A percentile compares a stretch with the other conserved stretches of the same genome.
Evolutionary conservation across 2,329 filamentous ascomycete species (phyloP).

Genomic region (Thielaviopsis cerberus): DNA sequence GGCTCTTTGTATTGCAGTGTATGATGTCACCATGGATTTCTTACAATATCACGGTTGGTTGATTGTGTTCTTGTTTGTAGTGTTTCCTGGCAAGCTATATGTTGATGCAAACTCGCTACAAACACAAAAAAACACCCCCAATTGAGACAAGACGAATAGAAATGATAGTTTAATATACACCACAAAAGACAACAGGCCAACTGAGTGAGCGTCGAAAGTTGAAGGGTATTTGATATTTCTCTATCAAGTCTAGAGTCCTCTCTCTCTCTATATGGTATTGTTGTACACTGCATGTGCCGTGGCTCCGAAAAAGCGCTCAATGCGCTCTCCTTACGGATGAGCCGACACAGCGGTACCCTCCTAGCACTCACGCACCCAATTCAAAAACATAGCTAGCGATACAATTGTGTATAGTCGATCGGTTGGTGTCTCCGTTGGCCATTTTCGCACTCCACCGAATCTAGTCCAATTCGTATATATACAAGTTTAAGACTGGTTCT

Average conservation of each 20-base stretch:
- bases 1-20: no score
- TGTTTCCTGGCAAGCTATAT: no score
- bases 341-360: neutral
- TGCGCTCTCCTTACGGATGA: neutral
- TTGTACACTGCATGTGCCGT: conserved; percentile 9
- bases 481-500: conserved; percentile 23
- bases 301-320: neutral
- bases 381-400: conserved; percentile 3
- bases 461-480: neutral
- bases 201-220: neutral
- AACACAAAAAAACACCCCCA: neutral
- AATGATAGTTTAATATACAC: neutral
- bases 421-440: neutral
- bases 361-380: neutral
- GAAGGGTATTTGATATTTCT: conserved; percentile 8
- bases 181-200: neutral
- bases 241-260: conserved; percentile 5
- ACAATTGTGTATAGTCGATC: conserved; percentile 3
- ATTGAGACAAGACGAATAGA: neutral
- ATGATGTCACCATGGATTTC: no score
- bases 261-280: conserved; percentile 11
- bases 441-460: conserved; percentile 3
- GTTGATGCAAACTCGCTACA: neutral
- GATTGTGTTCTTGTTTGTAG: no score
- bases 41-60: no score